Conservation (phyloP, 116 monocot species). For the Papilionanthe hybrid region DNA sequence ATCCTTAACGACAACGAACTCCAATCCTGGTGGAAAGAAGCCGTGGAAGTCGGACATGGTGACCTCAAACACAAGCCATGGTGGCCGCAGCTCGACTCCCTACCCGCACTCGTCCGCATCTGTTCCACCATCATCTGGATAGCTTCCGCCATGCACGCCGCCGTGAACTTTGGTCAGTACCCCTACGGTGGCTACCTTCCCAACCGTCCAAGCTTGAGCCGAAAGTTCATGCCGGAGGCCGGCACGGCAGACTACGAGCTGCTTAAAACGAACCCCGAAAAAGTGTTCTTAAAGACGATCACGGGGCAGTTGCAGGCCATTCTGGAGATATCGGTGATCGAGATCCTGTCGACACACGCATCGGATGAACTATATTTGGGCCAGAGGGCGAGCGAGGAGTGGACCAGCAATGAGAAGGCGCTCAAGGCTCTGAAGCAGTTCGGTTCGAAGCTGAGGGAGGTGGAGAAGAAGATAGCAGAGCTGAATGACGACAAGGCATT, state of each 20-base stretch:
- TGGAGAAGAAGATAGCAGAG: conserved; percentile 5
- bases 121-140: conserved; percentile 78
- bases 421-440: conserved; percentile 13
- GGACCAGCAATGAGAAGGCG: conserved; percentile 14
- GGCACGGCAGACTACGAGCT: conserved; percentile 12
- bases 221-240: conserved; percentile 12
- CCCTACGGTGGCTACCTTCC: conserved; percentile 51
- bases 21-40: conserved; percentile 56
- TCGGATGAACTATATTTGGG: conserved; percentile 20
- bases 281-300: conserved; percentile 9
- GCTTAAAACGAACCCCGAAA: conserved; percentile 14
- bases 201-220: conserved; percentile 38
- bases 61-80: conserved; percentile 55
- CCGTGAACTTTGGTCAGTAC: conserved; percentile 88
- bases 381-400: conserved; percentile 8
- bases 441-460: not conserved
- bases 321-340: conserved; percentile 7
- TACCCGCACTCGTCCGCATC: conserved; percentile 15
- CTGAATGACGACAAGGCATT: conserved; percentile 5
- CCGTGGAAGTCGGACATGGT: conserved; percentile 33
- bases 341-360: conserved; percentile 18
- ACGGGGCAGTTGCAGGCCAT: conserved; percentile 10
- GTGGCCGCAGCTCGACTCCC: conserved; percentile 54
- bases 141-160: conserved; percentile 68
- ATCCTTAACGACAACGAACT: conserved; percentile 41